Evolutionary conservation across 2,329 filamentous ascomycete species (phyloP), one percentile per base, ranked within the genome.

Genomic region (Rhynchosporium agropyri): DNA sequence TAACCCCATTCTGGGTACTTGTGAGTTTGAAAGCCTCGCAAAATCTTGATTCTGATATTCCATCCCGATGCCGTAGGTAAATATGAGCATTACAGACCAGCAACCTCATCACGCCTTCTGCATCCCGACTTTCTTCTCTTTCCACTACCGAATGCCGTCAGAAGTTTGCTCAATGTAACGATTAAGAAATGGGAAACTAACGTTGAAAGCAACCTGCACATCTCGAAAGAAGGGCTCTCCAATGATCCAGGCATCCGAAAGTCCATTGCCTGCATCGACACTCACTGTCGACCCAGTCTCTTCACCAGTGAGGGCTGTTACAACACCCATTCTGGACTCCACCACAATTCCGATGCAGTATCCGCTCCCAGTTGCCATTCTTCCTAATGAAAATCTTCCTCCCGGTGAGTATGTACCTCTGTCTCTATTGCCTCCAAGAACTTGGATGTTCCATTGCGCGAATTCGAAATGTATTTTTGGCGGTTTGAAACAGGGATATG

Each of bases 161-260:
- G 43, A 2, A 46, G 20, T n/a, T 36, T 40, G 8, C 26, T 60
- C 13, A 57, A n/a, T 48, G 15, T 55, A 7, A 15, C 5, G 6
- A 29, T 54, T 12, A 36, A 36, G 5, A 6, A 36, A 36, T 6
- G 12, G 40, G 10, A 42, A 36, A 58, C 66, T 69, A 42, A 70
- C 69, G 59, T 71, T 60, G 50, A 71, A 70, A 49, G 63, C 67
- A 29, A 70, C 63, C 42, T 69, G 69, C 7, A 68, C 63, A 64
- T 69, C 68, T 59, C 67, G 61, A 56, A 68, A 71, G n/a, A 71
- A 68, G 1, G 67, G 67, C 59, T 71, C 69, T 28, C 69, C 69
- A 40, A 70, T 55, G 33, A 71, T 63, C 68, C 68, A 70, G 12
- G 63, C 33, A 60, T 68, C 65, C 29, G 55, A 59, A 9, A 69